Base-by-base conservation (phyloP, 2,329 filamentous ascomycete species). In the Hypoxylon sp. region DNA sequence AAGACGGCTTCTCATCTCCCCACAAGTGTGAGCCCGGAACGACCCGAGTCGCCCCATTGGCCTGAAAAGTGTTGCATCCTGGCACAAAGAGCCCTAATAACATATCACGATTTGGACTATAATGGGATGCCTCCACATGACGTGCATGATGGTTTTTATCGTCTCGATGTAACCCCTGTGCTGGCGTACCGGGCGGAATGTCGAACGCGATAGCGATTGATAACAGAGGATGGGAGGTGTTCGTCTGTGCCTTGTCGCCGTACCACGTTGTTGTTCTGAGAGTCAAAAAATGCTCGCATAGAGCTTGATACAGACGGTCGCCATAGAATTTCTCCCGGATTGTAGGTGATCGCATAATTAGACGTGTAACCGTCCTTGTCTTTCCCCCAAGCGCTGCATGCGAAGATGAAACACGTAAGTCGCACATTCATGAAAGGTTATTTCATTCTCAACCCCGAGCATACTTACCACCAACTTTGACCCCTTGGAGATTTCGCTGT, bases 121-220 rank as follows among this genome's bases (percentile, higher is more conserved):
- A 80, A 1, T 57, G 53, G 1, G 66, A 51, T 0, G 74, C 64
- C 13, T 70, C 50, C 3, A 54, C 20, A 64, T 82, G 80, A 3
- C 77, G 73, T 6, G 77, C 77, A 58, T 81, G 80, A 56, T 81
- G 79, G 60, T 79, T 81, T 65, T 81, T 81, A 66, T 82, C 80
- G 61, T 81, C 79, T 4, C 80, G 78, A 58, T 81, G 79, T 6
- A 81, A 73, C 7, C 73, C 71, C 61, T 81, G 79, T 0, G 79
- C 73, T 3, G 72, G 63, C 2, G 76, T 77, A 2, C 78, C 77
- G 0, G 79, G 78, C 5, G 75, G 77, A 0, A 77, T 77, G 51
- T 78, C 77, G 74, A 81, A 80, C 0, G 80, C 78, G 53, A 81
- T 81, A 20, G 79, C 72, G 27, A 80, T 80, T 6, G 78, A 80